Conservation (phyloP, 1,284 basidiomycete species). For the Fomes fomentarius region DNA sequence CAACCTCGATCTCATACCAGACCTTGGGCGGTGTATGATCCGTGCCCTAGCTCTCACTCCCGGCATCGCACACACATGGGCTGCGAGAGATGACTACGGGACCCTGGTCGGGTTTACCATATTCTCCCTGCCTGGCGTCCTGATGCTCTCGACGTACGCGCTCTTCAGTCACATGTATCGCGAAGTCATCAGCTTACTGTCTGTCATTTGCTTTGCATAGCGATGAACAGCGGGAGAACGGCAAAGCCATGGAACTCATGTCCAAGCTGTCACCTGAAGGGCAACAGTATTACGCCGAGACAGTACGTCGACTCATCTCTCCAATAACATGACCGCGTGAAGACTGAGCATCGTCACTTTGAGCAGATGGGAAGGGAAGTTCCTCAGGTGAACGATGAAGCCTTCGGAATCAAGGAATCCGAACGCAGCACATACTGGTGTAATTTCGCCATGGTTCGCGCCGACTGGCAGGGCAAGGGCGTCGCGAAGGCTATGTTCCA, state of each 20-base stretch:
- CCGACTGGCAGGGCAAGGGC: conserved; percentile 20
- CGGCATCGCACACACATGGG: background rate
- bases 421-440: conserved; percentile 22
- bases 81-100: conserved; percentile 11
- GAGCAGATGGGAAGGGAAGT: conserved; percentile 13
- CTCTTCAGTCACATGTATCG: no score
- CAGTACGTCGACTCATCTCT: background rate
- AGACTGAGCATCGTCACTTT: background rate
- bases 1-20: conserved; percentile 9
- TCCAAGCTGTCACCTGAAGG: conserved; percentile 18
- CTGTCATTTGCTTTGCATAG: conserved; percentile 1
- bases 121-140: conserved; percentile 12
- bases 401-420: conserved; percentile 12
- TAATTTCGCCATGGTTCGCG: conserved; percentile 17
- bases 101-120: conserved; percentile 15
- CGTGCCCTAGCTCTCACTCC: conserved; percentile 12
- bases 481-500: conserved; percentile 16
- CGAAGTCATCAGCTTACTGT: background rate
- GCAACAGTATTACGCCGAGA: conserved; percentile 11
- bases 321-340: background rate
- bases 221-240: conserved; percentile 16
- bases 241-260: conserved; percentile 9
- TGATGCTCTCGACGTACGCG: conserved; percentile 14
- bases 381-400: conserved; percentile 13
- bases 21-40: conserved; percentile 15